Evolutionary conservation across 75 land plant species (phyloP).

Genomic region (Cupressus sempervirens): DNA sequence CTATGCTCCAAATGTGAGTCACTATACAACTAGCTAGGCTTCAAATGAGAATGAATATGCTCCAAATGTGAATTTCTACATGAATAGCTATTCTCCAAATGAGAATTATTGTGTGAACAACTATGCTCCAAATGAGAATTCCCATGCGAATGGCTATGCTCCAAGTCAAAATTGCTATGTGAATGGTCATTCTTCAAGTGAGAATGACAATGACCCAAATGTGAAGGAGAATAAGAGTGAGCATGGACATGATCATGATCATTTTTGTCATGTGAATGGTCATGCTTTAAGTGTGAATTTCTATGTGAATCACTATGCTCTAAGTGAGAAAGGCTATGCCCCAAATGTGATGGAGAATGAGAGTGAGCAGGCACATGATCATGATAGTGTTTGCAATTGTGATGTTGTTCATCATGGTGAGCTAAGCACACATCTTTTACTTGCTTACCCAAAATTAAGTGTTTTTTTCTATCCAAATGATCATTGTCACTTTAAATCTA

Average conservation of each 20-base stretch:
- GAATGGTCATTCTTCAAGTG: too few species aligned
- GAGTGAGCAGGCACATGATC: slow-evolving; percentile 16
- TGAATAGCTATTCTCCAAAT: slow-evolving; percentile 21
- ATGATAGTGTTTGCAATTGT: slow-evolving; percentile 15
- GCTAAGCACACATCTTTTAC: background rate
- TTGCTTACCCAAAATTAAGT: background rate
- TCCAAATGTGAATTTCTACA: slow-evolving; percentile 3
- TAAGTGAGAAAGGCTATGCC: slow-evolving; percentile 10
- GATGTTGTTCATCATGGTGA: slow-evolving; percentile 10
- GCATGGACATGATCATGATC: slow-evolving; percentile 15
- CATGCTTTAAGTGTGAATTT: slow-evolving; percentile 10
- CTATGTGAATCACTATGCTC: slow-evolving; percentile 31
- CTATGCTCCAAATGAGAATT: slow-evolving; percentile 20
- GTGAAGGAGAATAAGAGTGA: slow-evolving; percentile 12
- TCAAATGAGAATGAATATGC: slow-evolving; percentile 11
- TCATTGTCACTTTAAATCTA: background rate
- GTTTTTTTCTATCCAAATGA: background rate
- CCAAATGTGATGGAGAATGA: slow-evolving; percentile 6
- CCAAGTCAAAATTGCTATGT: too few species aligned
- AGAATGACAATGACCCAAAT: slow-evolving; percentile 9
- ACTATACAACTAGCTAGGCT: slow-evolving; percentile 3
- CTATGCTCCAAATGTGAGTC: slow-evolving; percentile 13
- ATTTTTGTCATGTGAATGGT: too few species aligned
- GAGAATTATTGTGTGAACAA: slow-evolving; percentile 6
- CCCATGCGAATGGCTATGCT: slow-evolving; percentile 28